These are phyloP conservation scores for Ulmus americana DNA, from an alignment of 331 rosid species.

Conservation along the genomic window DNA sequence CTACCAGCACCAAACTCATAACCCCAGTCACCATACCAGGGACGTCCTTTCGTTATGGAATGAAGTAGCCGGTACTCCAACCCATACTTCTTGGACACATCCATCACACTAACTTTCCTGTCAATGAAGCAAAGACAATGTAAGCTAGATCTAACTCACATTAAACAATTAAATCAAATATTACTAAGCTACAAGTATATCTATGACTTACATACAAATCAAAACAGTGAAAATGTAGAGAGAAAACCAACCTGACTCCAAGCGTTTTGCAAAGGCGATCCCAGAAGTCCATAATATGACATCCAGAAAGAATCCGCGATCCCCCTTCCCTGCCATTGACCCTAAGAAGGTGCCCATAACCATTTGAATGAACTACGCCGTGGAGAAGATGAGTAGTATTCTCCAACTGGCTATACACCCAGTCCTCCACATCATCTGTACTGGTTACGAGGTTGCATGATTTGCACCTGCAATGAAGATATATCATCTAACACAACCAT, in stretches of 20 bases:
- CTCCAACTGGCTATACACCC: slow-evolving; percentile 87
- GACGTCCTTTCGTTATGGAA: slow-evolving; percentile 63
- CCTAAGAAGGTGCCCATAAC: slow-evolving; percentile 95
- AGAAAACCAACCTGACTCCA: slow-evolving; percentile 65
- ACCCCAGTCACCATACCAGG: slow-evolving; percentile 98
- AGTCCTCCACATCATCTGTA: slow-evolving; percentile 79
- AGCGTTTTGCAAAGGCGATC: slow-evolving; percentile 81
- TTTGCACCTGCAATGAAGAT: slow-evolving; percentile 61
- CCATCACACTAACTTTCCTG: slow-evolving; percentile 94
- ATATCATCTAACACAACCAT: background rate
- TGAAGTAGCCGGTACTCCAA: slow-evolving; percentile 84
- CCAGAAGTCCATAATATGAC: slow-evolving; percentile 91
- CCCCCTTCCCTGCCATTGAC: slow-evolving; percentile 98
- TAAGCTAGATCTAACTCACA: background rate
- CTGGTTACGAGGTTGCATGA: slow-evolving; percentile 86
- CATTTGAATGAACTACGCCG: slow-evolving; percentile 90
- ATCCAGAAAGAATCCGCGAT: slow-evolving; percentile 73
- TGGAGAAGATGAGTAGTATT: slow-evolving; percentile 84
- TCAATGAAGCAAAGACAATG: slow-evolving; percentile 13
- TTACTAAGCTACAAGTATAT: background rate
- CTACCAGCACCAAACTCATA: slow-evolving; percentile 92
- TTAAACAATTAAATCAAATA: background rate
- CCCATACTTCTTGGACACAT: slow-evolving; percentile 91
- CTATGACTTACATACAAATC: background rate
- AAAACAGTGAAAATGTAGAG: background rate